phyloP scores from a whole-genome alignment of 164 flowering plant species.

The Malania oleifera region DNA sequence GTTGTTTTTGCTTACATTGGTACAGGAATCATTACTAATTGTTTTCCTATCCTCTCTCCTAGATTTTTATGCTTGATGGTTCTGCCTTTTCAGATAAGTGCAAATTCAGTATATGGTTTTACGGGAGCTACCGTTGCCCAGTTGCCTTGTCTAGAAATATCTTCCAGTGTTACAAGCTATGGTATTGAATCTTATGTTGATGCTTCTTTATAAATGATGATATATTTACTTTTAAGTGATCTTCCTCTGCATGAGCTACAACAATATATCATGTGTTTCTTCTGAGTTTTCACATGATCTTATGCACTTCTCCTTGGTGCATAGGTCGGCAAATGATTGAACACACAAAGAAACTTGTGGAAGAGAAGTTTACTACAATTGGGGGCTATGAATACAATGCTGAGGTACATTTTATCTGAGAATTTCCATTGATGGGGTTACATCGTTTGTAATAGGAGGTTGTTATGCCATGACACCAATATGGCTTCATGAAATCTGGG shows the following conservation, averaged over 20 bases:
- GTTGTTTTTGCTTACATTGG: not conserved
- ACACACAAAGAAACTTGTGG: slow-evolving; percentile 91
- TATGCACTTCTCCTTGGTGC: slow-evolving; percentile 10
- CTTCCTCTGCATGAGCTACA: too few relatives aligned
- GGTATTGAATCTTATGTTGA: slow-evolving; percentile 38
- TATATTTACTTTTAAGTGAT: too few relatives aligned
- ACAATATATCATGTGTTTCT: too few relatives aligned
- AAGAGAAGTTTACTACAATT: slow-evolving; percentile 71
- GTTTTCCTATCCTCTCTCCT: not conserved
- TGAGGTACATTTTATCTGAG: slow-evolving; percentile 51
- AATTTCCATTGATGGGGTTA: not conserved
- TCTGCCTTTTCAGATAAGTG: slow-evolving; percentile 70
- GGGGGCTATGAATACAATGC: slow-evolving; percentile 90
- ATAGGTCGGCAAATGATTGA: slow-evolving; percentile 99
- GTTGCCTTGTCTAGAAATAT: slow-evolving; percentile 93
- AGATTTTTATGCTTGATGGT: slow-evolving; percentile 1
- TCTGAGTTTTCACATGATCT: not conserved
- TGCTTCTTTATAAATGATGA: not conserved
- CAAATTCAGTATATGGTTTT: slow-evolving; percentile 98
- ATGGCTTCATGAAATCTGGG: too few relatives aligned
- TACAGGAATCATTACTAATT: not conserved
- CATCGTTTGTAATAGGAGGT: not conserved
- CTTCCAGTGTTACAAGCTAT: slow-evolving; percentile 99
- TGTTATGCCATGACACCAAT: too few relatives aligned
- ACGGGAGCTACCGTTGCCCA: slow-evolving; percentile 98